phyloP scores from a whole-genome alignment of 2,329 filamentous ascomycete genomes.

The Exophiala oligosperma region DNA sequence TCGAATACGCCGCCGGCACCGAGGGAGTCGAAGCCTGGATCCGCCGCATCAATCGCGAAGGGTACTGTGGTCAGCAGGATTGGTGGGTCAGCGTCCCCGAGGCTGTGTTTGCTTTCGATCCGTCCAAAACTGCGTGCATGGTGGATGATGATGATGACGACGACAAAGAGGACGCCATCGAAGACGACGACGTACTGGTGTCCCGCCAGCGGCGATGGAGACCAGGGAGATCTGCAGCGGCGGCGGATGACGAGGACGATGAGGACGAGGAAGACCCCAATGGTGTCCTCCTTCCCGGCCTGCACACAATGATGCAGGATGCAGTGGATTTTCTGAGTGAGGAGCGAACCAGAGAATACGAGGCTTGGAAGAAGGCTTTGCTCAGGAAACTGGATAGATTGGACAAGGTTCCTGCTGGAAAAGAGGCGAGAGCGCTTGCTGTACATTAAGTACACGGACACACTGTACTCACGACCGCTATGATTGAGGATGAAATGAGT shows the following conservation, averaged over 20 bases:
- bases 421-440: neutral
- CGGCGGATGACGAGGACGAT: neutral
- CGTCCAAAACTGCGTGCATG: conserved; percentile 17
- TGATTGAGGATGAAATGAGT: neutral
- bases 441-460: neutral
- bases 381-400: conserved; percentile 39
- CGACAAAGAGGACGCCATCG: conserved; percentile 15
- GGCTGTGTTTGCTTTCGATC: conserved; percentile 38
- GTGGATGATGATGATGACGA: conserved; percentile 20
- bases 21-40: conserved; percentile 64
- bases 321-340: conserved; percentile 49
- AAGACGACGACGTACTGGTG: conserved; percentile 10
- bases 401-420: conserved; percentile 24
- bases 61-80: conserved; percentile 59
- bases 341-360: conserved; percentile 42
- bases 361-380: conserved; percentile 45
- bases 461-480: neutral
- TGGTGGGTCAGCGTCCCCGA: conserved; percentile 64
- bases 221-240: neutral
- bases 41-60: conserved; percentile 51
- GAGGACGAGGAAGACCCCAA: conserved; percentile 34
- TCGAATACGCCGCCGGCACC: conserved; percentile 42
- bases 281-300: conserved; percentile 44
- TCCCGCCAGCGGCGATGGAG: neutral
- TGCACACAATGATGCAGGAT: conserved; percentile 54